Evolutionary conservation across 2,329 filamentous ascomycete species (phyloP).

Genomic region (Lasiodiplodia gonubiensis): DNA sequence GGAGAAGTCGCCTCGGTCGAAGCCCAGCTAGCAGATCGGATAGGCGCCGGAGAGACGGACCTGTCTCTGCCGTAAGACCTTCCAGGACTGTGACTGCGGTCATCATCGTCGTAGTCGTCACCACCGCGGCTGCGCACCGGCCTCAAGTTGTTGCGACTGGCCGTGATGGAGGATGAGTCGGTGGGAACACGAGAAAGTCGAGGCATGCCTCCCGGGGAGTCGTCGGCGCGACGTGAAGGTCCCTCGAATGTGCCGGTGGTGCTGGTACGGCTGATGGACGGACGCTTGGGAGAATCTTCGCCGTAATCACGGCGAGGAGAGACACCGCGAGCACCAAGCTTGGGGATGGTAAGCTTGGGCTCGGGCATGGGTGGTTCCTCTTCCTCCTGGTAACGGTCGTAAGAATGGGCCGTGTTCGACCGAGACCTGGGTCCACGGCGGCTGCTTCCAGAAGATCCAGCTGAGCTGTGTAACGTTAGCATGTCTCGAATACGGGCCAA

Average conservation of each 20-base stretch:
- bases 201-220: constrained; percentile 53
- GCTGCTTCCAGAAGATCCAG: constrained; percentile 35
- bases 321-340: constrained; percentile 51
- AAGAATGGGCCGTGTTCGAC: constrained; percentile 69
- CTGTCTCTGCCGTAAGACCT: constrained; percentile 43
- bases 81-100: constrained; percentile 34
- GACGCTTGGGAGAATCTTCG: constrained; percentile 48
- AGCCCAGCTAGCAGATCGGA: constrained; percentile 57
- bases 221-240: constrained; percentile 59
- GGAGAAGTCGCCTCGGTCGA: constrained; percentile 31
- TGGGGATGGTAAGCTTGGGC: constrained; percentile 53
- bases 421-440: constrained; percentile 60
- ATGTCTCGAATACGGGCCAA: constrained; percentile 28
- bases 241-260: constrained; percentile 64
- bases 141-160: constrained; percentile 55
- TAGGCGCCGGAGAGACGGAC: constrained; percentile 61
- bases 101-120: constrained; percentile 42
- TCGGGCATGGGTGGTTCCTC: constrained; percentile 61
- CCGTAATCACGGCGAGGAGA: constrained; percentile 40
- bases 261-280: constrained; percentile 51
- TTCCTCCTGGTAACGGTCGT: constrained; percentile 63
- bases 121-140: constrained; percentile 44
- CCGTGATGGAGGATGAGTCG: constrained; percentile 58
- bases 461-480: constrained; percentile 37
- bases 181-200: constrained; percentile 61